Base-by-base conservation (phyloP, 2,329 filamentous ascomycete species). In the Colletotrichum agaves region DNA sequence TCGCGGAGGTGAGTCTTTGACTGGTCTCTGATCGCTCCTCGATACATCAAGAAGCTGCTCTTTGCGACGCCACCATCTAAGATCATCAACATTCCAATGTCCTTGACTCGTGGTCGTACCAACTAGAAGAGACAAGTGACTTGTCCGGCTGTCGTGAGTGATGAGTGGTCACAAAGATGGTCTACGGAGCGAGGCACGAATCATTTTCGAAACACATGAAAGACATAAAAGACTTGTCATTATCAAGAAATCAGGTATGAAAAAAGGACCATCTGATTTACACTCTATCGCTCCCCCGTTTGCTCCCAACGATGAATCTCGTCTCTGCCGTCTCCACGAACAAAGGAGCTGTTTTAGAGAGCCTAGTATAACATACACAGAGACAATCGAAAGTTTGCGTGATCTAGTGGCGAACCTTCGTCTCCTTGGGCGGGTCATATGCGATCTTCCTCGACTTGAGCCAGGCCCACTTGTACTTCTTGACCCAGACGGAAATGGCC, bases 401-500 rank as follows among this genome's bases (percentile, higher is more conserved):
- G 35, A 33, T 75, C 81, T 82, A 87, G 74, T 78, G 79, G 77
- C 86, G 85, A 73, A 81, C 75, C 60, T 75, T 75, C 75, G 77
- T 78, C 70, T 81, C 81, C 78, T 85, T 84, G 62, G 93, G 93
- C 71, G 93, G 93, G 79, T 90, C 92, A 84, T 97, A 97, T 75
- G 90, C 86, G 75, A 98, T 85, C 91, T 98, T 97, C 78, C 96
- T 91, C 75, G 94, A 92, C 91, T 99, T 99, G 81, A 99, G 85
- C 77, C 92, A 90, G 69, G 94, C 88, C 96, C 96, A 99, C 90
- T 98, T 99, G 91, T 99, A 99, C 85, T 94, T 91, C 92, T 99
- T 99, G 73, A 98, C 91, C 94, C 94, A 99, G 75, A 99, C 89
- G 81, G 92, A 97, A 76, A 98, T 77, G 64, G 93, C 93, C 78